These are phyloP conservation scores for Beta corolliflora DNA, from an alignment of 179 eudicot species.

Conservation along the genomic window DNA sequence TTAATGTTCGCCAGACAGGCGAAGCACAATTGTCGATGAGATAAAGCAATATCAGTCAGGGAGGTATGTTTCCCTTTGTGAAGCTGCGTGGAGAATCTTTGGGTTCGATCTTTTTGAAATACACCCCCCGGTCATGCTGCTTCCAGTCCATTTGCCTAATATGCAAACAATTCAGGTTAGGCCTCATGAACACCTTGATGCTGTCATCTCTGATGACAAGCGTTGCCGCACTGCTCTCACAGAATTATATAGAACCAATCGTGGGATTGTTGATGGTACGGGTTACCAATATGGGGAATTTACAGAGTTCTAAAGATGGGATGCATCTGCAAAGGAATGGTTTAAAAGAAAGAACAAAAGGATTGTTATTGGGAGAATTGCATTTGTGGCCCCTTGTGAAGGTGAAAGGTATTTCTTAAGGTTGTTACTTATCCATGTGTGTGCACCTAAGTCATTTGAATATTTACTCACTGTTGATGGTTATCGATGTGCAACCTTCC, in stretches of 20 bases:
- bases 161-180: constrained; percentile 2
- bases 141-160: constrained; percentile 12
- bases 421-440: constrained; percentile 9
- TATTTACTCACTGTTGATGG: constrained; percentile 17
- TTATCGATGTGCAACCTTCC: not conserved
- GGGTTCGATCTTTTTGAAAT: constrained; percentile 14
- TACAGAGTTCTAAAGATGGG: no score
- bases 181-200: not conserved
- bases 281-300: no score
- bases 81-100: constrained; percentile 20
- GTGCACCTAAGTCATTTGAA: constrained; percentile 25
- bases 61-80: constrained; percentile 17
- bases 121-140: not conserved
- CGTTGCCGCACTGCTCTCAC: constrained; percentile 8
- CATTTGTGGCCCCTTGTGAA: constrained; percentile 10
- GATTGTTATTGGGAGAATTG: constrained; percentile 20
- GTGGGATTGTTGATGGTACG: no score
- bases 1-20: not conserved
- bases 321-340: no score
- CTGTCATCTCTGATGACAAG: not conserved
- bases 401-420: constrained; percentile 29
- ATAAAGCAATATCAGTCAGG: constrained; percentile 16
- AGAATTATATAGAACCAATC: not conserved
- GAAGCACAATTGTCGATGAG: not conserved
- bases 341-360: no score